Evolutionary conservation across 2,329 filamentous ascomycete species (phyloP).

Genomic region (Penicillium capsulatum): DNA sequence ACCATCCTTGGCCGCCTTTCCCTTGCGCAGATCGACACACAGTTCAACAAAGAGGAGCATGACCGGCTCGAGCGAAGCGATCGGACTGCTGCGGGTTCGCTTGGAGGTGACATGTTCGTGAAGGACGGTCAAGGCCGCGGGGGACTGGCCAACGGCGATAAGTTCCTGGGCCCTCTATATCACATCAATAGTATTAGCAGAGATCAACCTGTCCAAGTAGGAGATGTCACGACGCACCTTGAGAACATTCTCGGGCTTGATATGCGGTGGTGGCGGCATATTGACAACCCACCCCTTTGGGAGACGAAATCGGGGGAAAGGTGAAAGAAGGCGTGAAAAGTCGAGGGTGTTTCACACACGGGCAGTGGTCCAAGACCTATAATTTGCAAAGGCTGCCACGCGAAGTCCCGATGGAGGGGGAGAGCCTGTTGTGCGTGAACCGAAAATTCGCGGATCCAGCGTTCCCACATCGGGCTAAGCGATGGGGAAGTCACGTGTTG

Average conservation of each 20-base stretch:
- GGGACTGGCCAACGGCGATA: conserved; percentile 91
- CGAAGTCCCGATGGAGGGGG: conserved; percentile 30
- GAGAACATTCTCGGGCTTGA: conserved; percentile 98
- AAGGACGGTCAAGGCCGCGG: conserved; percentile 86
- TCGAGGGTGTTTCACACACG: conserved; percentile 25
- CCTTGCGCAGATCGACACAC: conserved; percentile 95
- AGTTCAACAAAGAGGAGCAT: conserved; percentile 98
- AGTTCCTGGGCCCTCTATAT: conserved; percentile 84
- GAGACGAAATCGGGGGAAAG: conserved; percentile 15
- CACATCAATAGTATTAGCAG: conserved; percentile 5
- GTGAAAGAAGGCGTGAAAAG: conserved; percentile 5
- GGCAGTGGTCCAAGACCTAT: conserved; percentile 29
- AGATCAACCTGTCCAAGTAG: conserved; percentile 2
- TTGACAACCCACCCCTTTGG: conserved; percentile 41
- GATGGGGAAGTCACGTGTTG: conserved; percentile 31
- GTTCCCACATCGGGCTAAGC: conserved; percentile 37
- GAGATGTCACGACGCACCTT: conserved; percentile 53
- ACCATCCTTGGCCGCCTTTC: conserved; percentile 96
- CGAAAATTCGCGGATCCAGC: conserved; percentile 29
- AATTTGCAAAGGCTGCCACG: conserved; percentile 35
- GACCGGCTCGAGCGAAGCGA: conserved; percentile 92
- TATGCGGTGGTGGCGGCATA: conserved; percentile 93
- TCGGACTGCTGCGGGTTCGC: conserved; percentile 93
- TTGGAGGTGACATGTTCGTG: conserved; percentile 99
- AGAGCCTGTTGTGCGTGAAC: conserved; percentile 34